A percentile compares a stretch with the other conserved stretches of the same genome.
These are phyloP conservation scores for Populus alba DNA, from an alignment of 345 rosid species.

Conservation along the genomic window DNA sequence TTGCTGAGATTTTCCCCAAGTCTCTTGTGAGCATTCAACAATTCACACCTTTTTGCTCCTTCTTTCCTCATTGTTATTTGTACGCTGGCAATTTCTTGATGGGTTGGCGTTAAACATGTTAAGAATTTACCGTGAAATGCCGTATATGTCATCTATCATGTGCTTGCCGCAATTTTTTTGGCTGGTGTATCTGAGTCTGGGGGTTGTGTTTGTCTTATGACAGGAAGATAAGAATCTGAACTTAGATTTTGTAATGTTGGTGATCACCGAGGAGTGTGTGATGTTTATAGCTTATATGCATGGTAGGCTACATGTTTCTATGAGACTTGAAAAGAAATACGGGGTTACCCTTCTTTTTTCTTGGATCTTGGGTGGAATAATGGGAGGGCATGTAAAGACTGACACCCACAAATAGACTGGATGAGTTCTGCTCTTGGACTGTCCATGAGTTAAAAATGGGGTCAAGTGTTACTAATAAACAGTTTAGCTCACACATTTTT, in stretches of 20 bases:
- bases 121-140: neutral
- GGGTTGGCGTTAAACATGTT: neutral
- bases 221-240: neutral
- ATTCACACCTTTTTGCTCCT: neutral
- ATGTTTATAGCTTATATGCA: neutral
- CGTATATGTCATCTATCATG: neutral
- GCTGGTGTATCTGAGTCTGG: neutral
- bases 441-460: neutral
- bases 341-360: no score
- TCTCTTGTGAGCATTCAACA: slow-evolving; percentile 54
- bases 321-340: no score
- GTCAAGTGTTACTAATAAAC: neutral
- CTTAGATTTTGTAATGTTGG: neutral
- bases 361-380: no score
- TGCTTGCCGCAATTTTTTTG: neutral
- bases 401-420: no score
- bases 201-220: neutral
- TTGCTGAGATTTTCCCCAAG: slow-evolving; percentile 88
- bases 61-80: neutral
- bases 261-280: neutral
- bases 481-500: neutral
- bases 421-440: no score
- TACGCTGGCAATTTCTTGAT: neutral
- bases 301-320: neutral
- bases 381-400: no score